Evolutionary conservation across 75 land plant species (phyloP), one percentile per base, ranked within the genome.

Genomic region (Pinus albicaulis): DNA sequence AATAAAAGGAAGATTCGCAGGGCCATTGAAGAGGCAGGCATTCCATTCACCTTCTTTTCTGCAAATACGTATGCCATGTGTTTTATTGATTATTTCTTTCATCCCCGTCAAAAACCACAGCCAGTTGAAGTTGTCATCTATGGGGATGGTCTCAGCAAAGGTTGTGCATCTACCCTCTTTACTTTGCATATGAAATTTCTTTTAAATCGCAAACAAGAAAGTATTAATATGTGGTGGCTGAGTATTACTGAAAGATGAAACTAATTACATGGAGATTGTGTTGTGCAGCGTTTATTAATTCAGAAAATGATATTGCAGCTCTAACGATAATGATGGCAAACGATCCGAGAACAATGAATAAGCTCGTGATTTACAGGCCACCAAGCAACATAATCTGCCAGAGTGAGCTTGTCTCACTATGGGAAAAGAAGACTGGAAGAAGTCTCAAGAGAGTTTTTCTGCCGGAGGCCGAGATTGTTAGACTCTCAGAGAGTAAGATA

Each of bases 231-330:
- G 22, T n/a, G 7, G 16, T 1, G 22, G 15, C 60, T 19, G 22
- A 59, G 12, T 19, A 11, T 59, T 19, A 59, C 60, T 11, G 31
- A 31, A 31, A 31, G 31, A 31, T 31, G 2, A 31, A n/a, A 44
- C 0, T 5, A 44, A 44, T 44, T 7, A 44, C 48, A 6, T 44
- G 7, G 60, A 6, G n/a, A 7, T 23, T 59, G 7, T 62, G 63
- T 2, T 68, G 11, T 69, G 19, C 71, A 83, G 88, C 78, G 38
- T 77, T 83, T 16, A 41, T 83, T 65, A 82, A 80, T 36, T 78
- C 36, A 3, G 89, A 87, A 41, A 86, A 80, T 19, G 89, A 87
- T 31, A 71, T 87, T 26, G 89, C 82, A n/a, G 79, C 80, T 2
- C 78, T 75, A 28, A 74, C 81, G 11, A 64, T 87, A 4, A 80